Evolutionary conservation across 1,139 yeast species (phyloP).

Genomic region (Debaryomyces subglobosus): DNA sequence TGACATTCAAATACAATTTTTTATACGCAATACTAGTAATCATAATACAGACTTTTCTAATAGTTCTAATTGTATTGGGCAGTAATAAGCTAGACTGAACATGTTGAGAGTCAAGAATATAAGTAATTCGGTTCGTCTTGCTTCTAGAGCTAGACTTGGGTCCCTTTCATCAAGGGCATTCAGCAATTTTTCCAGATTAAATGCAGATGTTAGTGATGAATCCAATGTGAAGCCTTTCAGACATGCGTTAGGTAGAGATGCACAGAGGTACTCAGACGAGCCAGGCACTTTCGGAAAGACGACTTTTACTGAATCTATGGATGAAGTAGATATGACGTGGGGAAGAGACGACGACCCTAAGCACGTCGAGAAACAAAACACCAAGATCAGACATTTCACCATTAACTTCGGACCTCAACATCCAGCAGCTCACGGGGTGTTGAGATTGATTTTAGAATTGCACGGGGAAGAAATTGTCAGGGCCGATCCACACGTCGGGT

Average conservation of each 20-base stretch:
- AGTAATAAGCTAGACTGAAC: constrained; percentile 5
- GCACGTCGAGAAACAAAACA: constrained; percentile 47
- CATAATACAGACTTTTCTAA: constrained; percentile 2
- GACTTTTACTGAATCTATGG: constrained; percentile 49
- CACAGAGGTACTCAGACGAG: constrained; percentile 38
- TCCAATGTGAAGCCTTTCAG: constrained; percentile 30
- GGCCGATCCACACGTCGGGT: constrained; percentile 87
- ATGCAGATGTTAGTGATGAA: constrained; percentile 20
- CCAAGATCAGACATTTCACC: constrained; percentile 82
- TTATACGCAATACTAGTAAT: constrained; percentile 4
- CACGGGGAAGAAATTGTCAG: constrained; percentile 89
- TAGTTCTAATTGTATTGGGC: constrained; percentile 5
- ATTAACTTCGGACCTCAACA: constrained; percentile 93
- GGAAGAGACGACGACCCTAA: constrained; percentile 50
- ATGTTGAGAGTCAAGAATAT: constrained; percentile 28
- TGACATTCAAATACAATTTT: constrained; percentile 7
- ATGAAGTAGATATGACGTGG: constrained; percentile 52
- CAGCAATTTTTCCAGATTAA: constrained; percentile 18
- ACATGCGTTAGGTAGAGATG: constrained; percentile 41
- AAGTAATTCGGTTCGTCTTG: constrained; percentile 14
- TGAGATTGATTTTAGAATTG: constrained; percentile 81
- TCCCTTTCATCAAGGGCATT: constrained; percentile 14
- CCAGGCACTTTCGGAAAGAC: constrained; percentile 42
- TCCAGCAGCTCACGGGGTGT: constrained; percentile 95
- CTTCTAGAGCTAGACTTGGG: constrained; percentile 8